Evolutionary conservation across 73 alveolate genomes (phyloP).

Genomic region (Paramecium sexaurelia): DNA sequence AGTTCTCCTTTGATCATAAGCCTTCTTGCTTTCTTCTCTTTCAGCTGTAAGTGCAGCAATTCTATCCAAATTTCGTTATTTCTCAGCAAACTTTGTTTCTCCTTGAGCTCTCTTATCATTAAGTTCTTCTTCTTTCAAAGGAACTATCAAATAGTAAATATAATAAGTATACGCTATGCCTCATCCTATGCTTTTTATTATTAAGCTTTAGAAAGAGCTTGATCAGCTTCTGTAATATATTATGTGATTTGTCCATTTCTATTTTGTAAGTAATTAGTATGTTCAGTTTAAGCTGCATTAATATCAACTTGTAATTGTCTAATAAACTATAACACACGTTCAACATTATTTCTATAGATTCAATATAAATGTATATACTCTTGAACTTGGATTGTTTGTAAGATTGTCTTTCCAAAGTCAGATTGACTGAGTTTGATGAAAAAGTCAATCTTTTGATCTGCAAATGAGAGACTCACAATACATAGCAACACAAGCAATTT

Average conservation of each 20-base stretch:
- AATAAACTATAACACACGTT: not conserved
- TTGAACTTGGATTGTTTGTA: constrained; percentile 8
- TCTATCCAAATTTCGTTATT: constrained; percentile 44
- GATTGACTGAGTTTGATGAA: not conserved
- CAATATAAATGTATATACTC: not conserved
- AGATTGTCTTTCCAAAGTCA: constrained; percentile 37
- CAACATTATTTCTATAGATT: not conserved
- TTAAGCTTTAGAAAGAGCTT: not conserved
- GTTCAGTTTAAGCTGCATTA: not conserved
- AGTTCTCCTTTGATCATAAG: constrained; percentile 24
- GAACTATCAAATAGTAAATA: not conserved
- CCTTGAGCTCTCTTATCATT: not conserved
- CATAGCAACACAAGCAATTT: not conserved
- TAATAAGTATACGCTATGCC: constrained; percentile 4
- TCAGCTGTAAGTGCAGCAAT: constrained; percentile 22
- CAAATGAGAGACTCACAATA: constrained; percentile 8
- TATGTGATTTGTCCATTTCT: not conserved
- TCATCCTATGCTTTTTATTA: constrained; percentile 5
- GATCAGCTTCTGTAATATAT: constrained; percentile 15
- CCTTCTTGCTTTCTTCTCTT: not conserved
- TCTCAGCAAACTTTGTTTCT: not conserved
- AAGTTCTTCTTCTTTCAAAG: constrained; percentile 53
- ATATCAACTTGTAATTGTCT: constrained; percentile 3
- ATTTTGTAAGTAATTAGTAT: not conserved
- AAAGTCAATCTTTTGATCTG: not conserved